phyloP scores from a whole-genome alignment of 2,329 filamentous ascomycete species.

The Botrytis aclada region DNA sequence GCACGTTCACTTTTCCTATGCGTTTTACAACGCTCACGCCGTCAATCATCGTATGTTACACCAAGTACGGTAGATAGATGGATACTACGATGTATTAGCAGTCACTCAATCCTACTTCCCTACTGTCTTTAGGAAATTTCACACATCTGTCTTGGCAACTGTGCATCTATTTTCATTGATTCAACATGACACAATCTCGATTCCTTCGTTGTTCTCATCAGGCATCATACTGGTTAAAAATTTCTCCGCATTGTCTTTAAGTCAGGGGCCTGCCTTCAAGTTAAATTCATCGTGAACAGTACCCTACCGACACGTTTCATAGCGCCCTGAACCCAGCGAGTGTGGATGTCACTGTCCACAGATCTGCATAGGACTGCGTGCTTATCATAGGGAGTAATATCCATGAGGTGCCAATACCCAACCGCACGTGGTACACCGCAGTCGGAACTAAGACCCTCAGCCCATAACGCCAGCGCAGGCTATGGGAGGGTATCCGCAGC shows the following conservation, averaged over 20 bases:
- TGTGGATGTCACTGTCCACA: neutral
- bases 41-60: neutral
- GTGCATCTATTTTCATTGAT: neutral
- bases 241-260: slow-evolving; percentile 6
- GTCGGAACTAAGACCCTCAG: slow-evolving; percentile 2
- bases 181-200: neutral
- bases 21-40: neutral
- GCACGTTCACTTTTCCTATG: neutral
- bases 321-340: neutral
- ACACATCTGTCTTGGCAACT: neutral
- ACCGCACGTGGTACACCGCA: slow-evolving; percentile 14
- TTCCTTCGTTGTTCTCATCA: neutral
- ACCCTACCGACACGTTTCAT: slow-evolving; percentile 11
- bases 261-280: neutral
- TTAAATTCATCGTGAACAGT: neutral
- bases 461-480: neutral
- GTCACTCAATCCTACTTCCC: neutral
- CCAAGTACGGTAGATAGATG: neutral
- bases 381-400: slow-evolving; percentile 5
- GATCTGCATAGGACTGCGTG: slow-evolving; percentile 2
- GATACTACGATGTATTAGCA: neutral
- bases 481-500: neutral
- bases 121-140: neutral
- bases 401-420: neutral
- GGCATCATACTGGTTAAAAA: neutral